Evolutionary conservation across 1,284 basidiomycete species (phyloP), one percentile per base, ranked within the genome.

Genomic region (Malassezia vespertilionis): DNA sequence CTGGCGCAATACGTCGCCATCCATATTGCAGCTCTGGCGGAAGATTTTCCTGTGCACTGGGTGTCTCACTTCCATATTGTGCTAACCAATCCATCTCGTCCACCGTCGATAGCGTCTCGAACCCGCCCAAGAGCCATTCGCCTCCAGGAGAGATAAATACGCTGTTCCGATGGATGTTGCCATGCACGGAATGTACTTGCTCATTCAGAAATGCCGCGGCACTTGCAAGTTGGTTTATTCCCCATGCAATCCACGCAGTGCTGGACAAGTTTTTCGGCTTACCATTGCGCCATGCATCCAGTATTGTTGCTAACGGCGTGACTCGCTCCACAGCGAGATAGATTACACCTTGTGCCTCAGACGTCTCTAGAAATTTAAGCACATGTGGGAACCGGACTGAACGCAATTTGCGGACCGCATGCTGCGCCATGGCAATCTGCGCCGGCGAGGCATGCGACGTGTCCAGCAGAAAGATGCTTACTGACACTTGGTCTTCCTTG

Each of bases 241-340:
- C 91, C 91, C 91, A 97, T 3, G 88, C 73, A 27, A 91, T 72
- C 87, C 88, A 96, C 54, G 54, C 39, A 34, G 50, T 14, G 44
- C 76, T 52, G 81, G 81, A 55, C 79, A 80, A 37, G 73, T 75
- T 61, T 75, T 18, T 78, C 75, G 32, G 26, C 61, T 69, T 15
- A 54, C 64, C 15, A 64, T 49, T 18, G 2, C 28, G 23, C 44
- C 40, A 83, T 23, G 79, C 75, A 27, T 78, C 74, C 34, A 90
- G 71, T 1, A 79, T 78, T n/a, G 75, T 72, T 26, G 78, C 75
- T 6, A 97, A 74, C 3, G 88, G 86, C 17, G 79, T 76, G 6
- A 96, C 83, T 3, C 84, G 82, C 72, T 97, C 93, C 0, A 91
- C 95, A 74, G 93, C 85, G 60, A 99, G 86, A 72, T 88, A 85